A percentile compares a stretch with the other conserved stretches of the same genome.
Conservation (phyloP, 1,284 basidiomycete genomes). For the Leccinum griseonigrum region DNA sequence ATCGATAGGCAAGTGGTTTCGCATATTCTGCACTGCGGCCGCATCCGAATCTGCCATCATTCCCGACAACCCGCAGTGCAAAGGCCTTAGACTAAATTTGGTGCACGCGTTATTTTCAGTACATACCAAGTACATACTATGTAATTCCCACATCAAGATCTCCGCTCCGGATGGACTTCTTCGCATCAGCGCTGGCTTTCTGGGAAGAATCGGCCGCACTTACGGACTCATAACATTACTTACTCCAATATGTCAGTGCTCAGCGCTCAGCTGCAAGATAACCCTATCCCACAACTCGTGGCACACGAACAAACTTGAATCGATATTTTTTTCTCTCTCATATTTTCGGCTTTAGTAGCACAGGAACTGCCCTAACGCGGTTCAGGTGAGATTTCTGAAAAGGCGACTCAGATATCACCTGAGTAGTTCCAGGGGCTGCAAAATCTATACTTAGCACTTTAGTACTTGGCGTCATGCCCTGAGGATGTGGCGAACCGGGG, state of each 20-base stretch:
- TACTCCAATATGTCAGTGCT: not conserved
- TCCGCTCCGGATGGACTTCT: not conserved
- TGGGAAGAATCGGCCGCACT: not conserved
- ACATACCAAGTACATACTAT: too few relatives aligned
- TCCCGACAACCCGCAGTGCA: not conserved
- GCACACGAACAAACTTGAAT: not conserved
- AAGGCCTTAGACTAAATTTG: conserved; percentile 1
- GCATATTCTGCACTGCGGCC: not conserved
- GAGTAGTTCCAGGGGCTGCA: not conserved
- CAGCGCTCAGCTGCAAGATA: not conserved
- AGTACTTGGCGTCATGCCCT: not conserved
- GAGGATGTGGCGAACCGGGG: not conserved
- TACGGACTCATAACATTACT: not conserved
- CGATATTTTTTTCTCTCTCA: not conserved
- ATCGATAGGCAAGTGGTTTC: not conserved
- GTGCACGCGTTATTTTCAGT: not conserved
- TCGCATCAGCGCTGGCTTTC: not conserved
- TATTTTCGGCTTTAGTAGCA: not conserved
- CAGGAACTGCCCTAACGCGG: not conserved
- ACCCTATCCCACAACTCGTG: not conserved
- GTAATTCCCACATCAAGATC: not conserved
- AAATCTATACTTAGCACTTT: not conserved
- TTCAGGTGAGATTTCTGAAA: not conserved
- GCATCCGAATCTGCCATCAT: not conserved
- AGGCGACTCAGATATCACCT: not conserved